Evolutionary conservation across 202 grass and related monocot species (phyloP), one percentile per base, ranked within the genome.

Genomic region (Setaria viridis): DNA sequence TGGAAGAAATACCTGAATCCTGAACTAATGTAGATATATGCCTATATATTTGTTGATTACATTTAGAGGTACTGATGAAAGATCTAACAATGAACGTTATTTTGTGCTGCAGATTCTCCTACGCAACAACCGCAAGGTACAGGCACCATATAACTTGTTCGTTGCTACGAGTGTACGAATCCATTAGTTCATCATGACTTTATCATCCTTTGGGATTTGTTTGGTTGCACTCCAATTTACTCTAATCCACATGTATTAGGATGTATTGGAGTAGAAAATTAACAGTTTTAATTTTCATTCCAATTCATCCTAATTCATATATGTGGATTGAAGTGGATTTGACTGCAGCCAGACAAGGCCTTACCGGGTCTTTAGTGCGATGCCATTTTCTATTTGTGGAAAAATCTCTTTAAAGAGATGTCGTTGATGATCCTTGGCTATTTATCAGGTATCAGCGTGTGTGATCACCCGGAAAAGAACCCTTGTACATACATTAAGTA

Each of bases 371-470:
- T 64, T 20, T 12, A 9, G 33, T 3, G 39, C 39, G 3, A 51
- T 53, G 4, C 4, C 19, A 6, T 59, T 71, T 30, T 72, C 1
- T 57, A 11, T 47, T 33, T 29, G n/a, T 11, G 6, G 2, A 9
- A 11, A 32, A 19, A 19, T 70, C 13, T 58, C 8, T 59, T 19
- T n/a, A 48, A 69, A 17, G 0, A n/a, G 7, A 43, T 0, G 11
- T 33, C 4, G 0, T 16, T 79, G 9, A 58, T 3, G 16, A 72
- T 73, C 4, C 25, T 65, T 66, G 9, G 45, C 30, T 56, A 55
- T 82, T 39, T 50, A 16, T 84, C 86, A 89, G 62, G 80, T 77
- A 39, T 11, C 9, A 6, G 76, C 20, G 30, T 84, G 60, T 93
- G 89, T 37, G 1, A 0, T 70, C 16, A 85, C 42, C 49, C 55